Percentiles rank a stretch among this genome's conserved stretches.
These are phyloP conservation scores for Petunia secreta DNA, from an alignment of 257 asterid species.

Conservation along the genomic window DNA sequence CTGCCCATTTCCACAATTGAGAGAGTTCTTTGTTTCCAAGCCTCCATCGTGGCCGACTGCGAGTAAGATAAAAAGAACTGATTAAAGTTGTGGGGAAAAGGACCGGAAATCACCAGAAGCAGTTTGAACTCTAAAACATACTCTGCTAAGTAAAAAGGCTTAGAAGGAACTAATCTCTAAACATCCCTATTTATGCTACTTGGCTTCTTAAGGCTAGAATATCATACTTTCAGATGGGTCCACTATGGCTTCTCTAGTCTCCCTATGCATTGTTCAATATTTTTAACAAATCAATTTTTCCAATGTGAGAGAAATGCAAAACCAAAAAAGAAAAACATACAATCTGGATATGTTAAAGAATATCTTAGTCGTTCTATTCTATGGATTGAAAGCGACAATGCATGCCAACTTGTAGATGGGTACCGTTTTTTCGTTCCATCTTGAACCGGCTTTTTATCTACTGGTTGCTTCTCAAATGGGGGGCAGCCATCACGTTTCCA, in stretches of 20 bases:
- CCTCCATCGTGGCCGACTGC: conserved; percentile 96
- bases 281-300: neutral
- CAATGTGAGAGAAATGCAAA: conserved; percentile 5
- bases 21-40: conserved; percentile 93
- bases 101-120: neutral
- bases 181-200: conserved; percentile 6
- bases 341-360: conserved; percentile 5
- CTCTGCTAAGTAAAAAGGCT: conserved; percentile 17
- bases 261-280: conserved; percentile 8
- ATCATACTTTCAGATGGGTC: conserved; percentile 14
- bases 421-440: conserved; percentile 74
- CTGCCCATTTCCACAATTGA: conserved; percentile 98
- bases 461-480: conserved; percentile 83
- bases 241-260: neutral
- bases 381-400: neutral
- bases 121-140: neutral
- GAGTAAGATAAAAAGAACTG: conserved; percentile 25
- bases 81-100: conserved; percentile 7
- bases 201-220: conserved; percentile 14
- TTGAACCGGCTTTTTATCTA: conserved; percentile 69
- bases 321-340: neutral
- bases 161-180: neutral
- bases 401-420: conserved; percentile 19
- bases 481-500: conserved; percentile 99
- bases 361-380: neutral